phyloP scores from a whole-genome alignment of 2,329 filamentous ascomycete genomes.

The Davidsoniella neocaledoniae region DNA sequence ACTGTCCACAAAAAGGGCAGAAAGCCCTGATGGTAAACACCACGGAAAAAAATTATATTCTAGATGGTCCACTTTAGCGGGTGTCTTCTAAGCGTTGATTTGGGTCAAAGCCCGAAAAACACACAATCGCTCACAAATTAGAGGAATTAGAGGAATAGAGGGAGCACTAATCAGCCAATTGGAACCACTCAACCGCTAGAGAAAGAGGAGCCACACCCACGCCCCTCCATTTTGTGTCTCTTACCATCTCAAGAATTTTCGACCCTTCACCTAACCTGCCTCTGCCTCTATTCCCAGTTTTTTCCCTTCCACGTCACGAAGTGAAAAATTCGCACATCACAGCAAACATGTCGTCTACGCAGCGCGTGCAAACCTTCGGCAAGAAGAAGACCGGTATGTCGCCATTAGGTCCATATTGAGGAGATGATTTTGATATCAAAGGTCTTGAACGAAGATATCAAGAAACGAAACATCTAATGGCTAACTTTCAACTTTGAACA shows the following conservation, averaged over 20 bases:
- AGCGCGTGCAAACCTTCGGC: slow-evolving; percentile 96
- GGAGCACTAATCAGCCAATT: slow-evolving; percentile 9
- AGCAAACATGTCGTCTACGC: slow-evolving; percentile 57
- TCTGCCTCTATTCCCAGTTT: slow-evolving; percentile 12
- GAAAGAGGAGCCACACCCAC: slow-evolving; percentile 13
- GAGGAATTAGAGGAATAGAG: background rate
- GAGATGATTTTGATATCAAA: background rate
- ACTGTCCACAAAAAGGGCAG: slow-evolving; percentile 7
- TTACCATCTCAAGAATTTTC: slow-evolving; percentile 13
- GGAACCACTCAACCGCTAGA: slow-evolving; percentile 1
- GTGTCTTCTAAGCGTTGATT: background rate
- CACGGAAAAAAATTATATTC: slow-evolving; percentile 3
- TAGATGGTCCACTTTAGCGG: slow-evolving; percentile 4
- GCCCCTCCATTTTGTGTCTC: slow-evolving; percentile 12
- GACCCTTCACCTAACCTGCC: slow-evolving; percentile 12
- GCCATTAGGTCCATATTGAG: background rate
- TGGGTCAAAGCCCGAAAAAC: slow-evolving; percentile 12
- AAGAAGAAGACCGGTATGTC: slow-evolving; percentile 67
- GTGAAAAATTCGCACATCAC: slow-evolving; percentile 15
- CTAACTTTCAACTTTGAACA: slow-evolving; percentile 3
- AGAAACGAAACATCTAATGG: background rate
- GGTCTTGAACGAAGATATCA: background rate
- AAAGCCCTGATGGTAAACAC: slow-evolving; percentile 4
- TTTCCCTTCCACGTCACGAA: slow-evolving; percentile 14
- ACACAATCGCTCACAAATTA: slow-evolving; percentile 12